Conservation (phyloP, 352 stramenopile genomes). For the Discostella stelligera region DNA sequence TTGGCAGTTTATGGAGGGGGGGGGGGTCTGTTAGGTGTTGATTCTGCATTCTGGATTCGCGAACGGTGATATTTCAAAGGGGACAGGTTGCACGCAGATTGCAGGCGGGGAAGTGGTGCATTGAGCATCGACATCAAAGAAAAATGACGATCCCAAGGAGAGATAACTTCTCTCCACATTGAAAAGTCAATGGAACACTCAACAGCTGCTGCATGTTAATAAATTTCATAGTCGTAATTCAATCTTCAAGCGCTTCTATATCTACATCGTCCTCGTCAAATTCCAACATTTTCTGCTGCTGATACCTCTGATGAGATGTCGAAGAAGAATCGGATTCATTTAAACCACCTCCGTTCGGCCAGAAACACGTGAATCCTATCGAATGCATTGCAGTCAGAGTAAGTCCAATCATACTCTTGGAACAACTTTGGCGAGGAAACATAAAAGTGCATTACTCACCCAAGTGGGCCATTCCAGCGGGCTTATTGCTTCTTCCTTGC, state of each 20-base stretch:
- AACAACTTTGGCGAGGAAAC: not conserved
- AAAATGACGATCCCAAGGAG: too few species aligned
- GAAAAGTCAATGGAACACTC: too few species aligned
- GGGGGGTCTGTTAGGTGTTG: too few species aligned
- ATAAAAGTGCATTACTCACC: constrained; percentile 10
- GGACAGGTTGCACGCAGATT: too few species aligned
- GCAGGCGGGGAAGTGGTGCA: not conserved
- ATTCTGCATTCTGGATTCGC: too few species aligned
- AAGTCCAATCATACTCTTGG: not conserved
- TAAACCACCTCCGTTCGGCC: constrained; percentile 64
- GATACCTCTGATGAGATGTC: not conserved
- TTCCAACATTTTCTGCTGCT: not conserved
- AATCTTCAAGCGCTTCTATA: not conserved
- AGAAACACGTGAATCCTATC: constrained; percentile 73
- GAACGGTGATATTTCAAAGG: too few species aligned
- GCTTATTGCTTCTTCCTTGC: constrained; percentile 46
- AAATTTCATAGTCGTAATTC: not conserved
- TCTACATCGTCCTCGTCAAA: not conserved
- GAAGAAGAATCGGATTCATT: constrained; percentile 8
- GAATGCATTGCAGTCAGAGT: not conserved
- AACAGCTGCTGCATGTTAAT: too few species aligned
- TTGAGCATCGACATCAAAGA: not conserved
- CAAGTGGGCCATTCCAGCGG: constrained; percentile 71
- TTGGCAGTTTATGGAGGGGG: too few species aligned
- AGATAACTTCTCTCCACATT: too few species aligned